phyloP scores from a whole-genome alignment of 345 rosid genomes.

The Rhodamnia argentea region DNA sequence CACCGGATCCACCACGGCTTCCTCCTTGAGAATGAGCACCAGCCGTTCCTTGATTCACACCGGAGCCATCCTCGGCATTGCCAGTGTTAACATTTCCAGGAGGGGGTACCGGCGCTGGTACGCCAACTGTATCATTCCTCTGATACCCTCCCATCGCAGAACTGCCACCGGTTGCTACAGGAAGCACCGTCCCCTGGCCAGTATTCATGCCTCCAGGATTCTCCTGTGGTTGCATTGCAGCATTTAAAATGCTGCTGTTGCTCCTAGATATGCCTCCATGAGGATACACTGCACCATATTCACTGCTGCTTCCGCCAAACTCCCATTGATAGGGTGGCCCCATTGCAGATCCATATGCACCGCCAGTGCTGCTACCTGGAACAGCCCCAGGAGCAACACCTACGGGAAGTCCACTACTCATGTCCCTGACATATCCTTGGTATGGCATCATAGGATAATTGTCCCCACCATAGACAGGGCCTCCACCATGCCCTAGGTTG shows the following conservation, averaged over 20 bases:
- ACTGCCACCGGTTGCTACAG: background rate
- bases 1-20: background rate
- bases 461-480: slow-evolving; percentile 10
- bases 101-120: background rate
- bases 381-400: background rate
- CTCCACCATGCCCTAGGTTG: background rate
- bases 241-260: background rate
- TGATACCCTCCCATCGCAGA: background rate
- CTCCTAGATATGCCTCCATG: background rate
- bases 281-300: background rate
- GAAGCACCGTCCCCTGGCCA: background rate
- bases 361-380: background rate
- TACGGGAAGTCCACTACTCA: background rate
- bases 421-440: background rate
- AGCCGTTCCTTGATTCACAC: background rate
- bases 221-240: background rate
- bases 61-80: background rate
- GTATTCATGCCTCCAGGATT: background rate
- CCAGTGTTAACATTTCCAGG: background rate
- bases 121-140: background rate
- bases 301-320: background rate
- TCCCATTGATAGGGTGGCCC: background rate
- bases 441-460: slow-evolving; percentile 5
- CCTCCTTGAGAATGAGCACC: background rate
- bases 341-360: background rate